phyloP scores from a whole-genome alignment of 208 protist species.

The Crithidia bombi region DNA sequence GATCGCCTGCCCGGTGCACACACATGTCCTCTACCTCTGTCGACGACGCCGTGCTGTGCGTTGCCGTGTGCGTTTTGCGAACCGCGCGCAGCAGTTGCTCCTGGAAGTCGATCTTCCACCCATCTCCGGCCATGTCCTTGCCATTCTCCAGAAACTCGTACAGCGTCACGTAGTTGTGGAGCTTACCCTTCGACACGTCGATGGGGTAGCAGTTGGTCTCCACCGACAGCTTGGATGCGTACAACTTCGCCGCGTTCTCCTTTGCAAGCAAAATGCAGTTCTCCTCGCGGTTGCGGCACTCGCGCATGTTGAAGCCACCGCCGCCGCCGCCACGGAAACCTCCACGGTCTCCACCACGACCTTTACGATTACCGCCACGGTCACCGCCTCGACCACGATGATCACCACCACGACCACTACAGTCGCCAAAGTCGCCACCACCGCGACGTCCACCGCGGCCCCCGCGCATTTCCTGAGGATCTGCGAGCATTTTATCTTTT shows the following conservation, averaged over 20 bases:
- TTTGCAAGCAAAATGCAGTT: constrained; percentile 19
- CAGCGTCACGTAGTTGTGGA: constrained; percentile 33
- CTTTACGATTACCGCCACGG: constrained; percentile 18
- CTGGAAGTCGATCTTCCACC: constrained; percentile 37
- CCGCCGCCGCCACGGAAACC: constrained; percentile 25
- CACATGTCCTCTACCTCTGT: constrained; percentile 19
- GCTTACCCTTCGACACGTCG: constrained; percentile 17
- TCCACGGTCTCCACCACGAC: constrained; percentile 21
- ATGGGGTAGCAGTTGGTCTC: constrained; percentile 37
- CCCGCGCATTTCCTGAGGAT: constrained; percentile 11
- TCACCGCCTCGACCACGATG: constrained; percentile 15
- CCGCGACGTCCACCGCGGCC: constrained; percentile 11
- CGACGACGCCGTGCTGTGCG: neutral
- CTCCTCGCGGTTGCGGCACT: constrained; percentile 26
- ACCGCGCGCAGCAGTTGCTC: constrained; percentile 27
- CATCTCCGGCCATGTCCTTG: constrained; percentile 27
- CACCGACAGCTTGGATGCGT: constrained; percentile 7
- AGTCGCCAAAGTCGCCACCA: neutral
- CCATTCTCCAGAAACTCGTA: constrained; percentile 48
- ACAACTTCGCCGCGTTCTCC: constrained; percentile 13
- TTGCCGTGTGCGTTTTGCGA: constrained; percentile 10
- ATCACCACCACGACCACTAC: constrained; percentile 4
- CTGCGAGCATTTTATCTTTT: neutral
- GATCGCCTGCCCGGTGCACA: constrained; percentile 38
- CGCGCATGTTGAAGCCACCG: constrained; percentile 20